phyloP scores from a whole-genome alignment of 768 basidiomycete species.

The Serendipita sp. region DNA sequence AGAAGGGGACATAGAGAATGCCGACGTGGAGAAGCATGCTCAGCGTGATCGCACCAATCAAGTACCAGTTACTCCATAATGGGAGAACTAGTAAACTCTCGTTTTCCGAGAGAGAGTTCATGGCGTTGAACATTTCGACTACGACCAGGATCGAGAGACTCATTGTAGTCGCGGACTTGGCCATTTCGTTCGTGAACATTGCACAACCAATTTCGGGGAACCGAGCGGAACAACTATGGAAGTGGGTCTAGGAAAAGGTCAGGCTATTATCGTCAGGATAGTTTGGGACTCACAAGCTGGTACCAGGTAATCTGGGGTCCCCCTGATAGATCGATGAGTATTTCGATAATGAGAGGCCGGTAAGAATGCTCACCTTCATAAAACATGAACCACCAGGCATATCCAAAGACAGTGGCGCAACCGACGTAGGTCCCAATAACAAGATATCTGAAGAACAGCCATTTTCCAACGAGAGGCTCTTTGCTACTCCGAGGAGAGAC shows the following conservation, averaged over 20 bases:
- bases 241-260: conserved; percentile 52
- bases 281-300: conserved; percentile 53
- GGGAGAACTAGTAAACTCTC: conserved; percentile 80
- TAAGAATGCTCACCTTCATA: conserved; percentile 33
- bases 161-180: conserved; percentile 84
- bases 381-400: conserved; percentile 98
- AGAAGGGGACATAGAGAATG: conserved; percentile 95
- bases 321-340: too few species aligned
- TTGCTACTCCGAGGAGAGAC: conserved; percentile 78
- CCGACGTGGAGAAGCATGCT: conserved; percentile 89
- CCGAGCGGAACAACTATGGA: conserved; percentile 70
- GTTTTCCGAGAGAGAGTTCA: conserved; percentile 97
- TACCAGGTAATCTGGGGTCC: conserved; percentile 90
- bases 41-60: conserved; percentile 73
- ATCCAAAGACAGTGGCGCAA: conserved; percentile 87
- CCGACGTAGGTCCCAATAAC: conserved; percentile 90
- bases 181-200: conserved; percentile 84
- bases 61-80: conserved; percentile 86
- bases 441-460: conserved; percentile 94
- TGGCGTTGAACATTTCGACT: conserved; percentile 94
- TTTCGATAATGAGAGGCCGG: too few species aligned
- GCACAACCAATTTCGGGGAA: conserved; percentile 89
- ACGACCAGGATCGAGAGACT: conserved; percentile 91
- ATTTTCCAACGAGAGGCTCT: conserved; percentile 79
- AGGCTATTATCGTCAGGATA: too few species aligned